These are phyloP conservation scores for Neurospora hispaniola DNA, from an alignment of 495 filamentous ascomycete species.

Conservation along the genomic window DNA sequence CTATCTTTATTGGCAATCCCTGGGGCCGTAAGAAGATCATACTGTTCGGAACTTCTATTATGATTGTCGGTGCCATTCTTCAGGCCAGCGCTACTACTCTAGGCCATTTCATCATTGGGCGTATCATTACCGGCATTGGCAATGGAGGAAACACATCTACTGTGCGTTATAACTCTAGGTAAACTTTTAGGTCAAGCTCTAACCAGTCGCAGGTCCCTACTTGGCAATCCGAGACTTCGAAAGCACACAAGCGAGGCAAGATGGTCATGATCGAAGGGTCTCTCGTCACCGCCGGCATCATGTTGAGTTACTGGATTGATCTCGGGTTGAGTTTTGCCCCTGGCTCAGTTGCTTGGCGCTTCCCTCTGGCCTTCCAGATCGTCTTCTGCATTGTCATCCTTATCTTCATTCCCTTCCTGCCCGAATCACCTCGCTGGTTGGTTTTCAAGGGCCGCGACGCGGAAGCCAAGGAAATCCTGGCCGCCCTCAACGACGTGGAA, in stretches of 20 bases:
- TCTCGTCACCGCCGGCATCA: conserved; percentile 62
- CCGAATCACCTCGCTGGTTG: conserved; percentile 56
- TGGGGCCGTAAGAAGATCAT: conserved; percentile 63
- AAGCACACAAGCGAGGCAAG: conserved; percentile 61
- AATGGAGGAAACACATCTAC: conserved; percentile 39
- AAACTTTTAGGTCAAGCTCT: conserved; percentile 18
- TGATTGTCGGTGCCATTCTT: conserved; percentile 57
- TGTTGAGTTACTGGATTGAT: conserved; percentile 66
- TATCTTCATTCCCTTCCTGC: conserved; percentile 45
- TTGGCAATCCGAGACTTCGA: conserved; percentile 72
- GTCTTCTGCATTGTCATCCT: conserved; percentile 50
- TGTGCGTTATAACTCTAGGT: neutral
- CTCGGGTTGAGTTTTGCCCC: conserved; percentile 59
- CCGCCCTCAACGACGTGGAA: conserved; percentile 45
- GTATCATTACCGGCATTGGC: conserved; percentile 39
- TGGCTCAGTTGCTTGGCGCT: conserved; percentile 58
- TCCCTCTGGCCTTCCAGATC: conserved; percentile 57
- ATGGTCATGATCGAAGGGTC: conserved; percentile 72
- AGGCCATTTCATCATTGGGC: conserved; percentile 51
- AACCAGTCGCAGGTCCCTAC: conserved; percentile 52
- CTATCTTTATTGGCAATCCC: conserved; percentile 60
- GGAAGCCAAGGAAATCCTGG: conserved; percentile 49
- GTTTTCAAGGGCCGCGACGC: conserved; percentile 39
- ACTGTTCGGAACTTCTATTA: conserved; percentile 57
- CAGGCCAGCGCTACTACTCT: conserved; percentile 43